Conservation (phyloP, 805 yeast species). For the Suhomyces kilbournensis region DNA sequence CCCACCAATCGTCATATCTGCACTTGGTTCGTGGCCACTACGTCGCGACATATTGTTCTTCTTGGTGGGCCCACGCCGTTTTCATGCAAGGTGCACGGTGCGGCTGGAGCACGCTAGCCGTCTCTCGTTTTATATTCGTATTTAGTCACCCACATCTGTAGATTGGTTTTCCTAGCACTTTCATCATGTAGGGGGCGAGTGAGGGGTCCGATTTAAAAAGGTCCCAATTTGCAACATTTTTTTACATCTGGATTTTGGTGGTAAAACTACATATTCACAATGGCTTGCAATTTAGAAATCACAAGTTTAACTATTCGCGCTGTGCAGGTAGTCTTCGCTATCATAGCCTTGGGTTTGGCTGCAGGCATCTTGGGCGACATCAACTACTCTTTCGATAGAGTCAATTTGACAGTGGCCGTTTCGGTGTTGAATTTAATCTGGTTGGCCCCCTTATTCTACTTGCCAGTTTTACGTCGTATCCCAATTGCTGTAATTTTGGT, state of each 20-base stretch:
- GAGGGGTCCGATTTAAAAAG: neutral
- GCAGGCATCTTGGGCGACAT: conserved; percentile 11
- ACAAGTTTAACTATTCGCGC: conserved; percentile 1
- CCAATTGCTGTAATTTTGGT: conserved; percentile 12
- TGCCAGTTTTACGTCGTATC: conserved; percentile 7
- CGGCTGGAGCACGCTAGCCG: neutral
- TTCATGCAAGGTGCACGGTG: neutral
- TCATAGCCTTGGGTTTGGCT: conserved; percentile 14
- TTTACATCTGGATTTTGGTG: neutral
- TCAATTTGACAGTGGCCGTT: conserved; percentile 11
- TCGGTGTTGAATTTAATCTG: conserved; percentile 9
- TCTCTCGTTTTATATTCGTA: neutral
- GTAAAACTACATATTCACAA: neutral
- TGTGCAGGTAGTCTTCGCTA: conserved; percentile 14
- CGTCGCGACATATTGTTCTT: neutral
- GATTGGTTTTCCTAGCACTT: neutral
- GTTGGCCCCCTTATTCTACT: conserved; percentile 6
- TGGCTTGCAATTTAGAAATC: neutral
- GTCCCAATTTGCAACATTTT: neutral
- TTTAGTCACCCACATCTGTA: neutral
- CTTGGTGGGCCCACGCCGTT: neutral
- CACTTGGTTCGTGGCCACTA: neutral
- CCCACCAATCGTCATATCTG: neutral
- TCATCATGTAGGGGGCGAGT: neutral
- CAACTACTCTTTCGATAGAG: conserved; percentile 1